These are phyloP conservation scores for Sphagnum magellanicum DNA, from an alignment of 228 moss, liverwort and hornwort species.

Conservation along the genomic window DNA sequence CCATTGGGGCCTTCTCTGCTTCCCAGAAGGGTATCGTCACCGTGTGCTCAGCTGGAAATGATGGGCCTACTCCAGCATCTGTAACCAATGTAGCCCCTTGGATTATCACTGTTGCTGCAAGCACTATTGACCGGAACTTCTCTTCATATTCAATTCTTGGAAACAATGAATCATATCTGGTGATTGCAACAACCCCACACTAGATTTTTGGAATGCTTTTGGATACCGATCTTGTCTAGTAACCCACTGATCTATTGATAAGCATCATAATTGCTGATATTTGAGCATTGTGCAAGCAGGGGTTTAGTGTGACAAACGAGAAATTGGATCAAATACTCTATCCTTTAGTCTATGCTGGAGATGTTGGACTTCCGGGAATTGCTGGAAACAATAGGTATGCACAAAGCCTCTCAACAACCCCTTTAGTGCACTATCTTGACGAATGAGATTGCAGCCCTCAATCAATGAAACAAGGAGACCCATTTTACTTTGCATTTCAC, in stretches of 20 bases:
- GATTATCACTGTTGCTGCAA: slow-evolving; percentile 74
- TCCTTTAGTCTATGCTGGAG: slow-evolving; percentile 33
- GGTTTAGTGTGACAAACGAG: slow-evolving; percentile 9
- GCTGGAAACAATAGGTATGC: slow-evolving; percentile 3
- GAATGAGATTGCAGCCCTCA: no score
- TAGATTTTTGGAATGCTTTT: slow-evolving; percentile 5
- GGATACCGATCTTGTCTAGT: background rate
- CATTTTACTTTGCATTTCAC: no score
- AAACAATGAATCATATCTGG: slow-evolving; percentile 15
- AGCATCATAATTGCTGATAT: background rate
- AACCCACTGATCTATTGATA: background rate
- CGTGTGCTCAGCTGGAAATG: slow-evolving; percentile 57
- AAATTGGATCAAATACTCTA: slow-evolving; percentile 30
- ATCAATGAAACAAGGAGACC: no score
- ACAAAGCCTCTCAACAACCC: no score
- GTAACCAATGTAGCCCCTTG: slow-evolving; percentile 61
- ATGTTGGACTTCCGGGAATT: slow-evolving; percentile 13
- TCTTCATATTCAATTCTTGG: slow-evolving; percentile 31
- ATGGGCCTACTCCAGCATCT: slow-evolving; percentile 27
- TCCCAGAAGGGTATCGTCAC: slow-evolving; percentile 35
- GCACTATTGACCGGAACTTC: slow-evolving; percentile 47
- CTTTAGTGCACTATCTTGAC: no score
- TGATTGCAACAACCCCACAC: background rate
- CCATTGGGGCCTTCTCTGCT: slow-evolving; percentile 62
- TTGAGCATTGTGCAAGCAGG: background rate